phyloP scores from a whole-genome alignment of 2,329 filamentous ascomycete species.

The Trichoderma pleuroti region DNA sequence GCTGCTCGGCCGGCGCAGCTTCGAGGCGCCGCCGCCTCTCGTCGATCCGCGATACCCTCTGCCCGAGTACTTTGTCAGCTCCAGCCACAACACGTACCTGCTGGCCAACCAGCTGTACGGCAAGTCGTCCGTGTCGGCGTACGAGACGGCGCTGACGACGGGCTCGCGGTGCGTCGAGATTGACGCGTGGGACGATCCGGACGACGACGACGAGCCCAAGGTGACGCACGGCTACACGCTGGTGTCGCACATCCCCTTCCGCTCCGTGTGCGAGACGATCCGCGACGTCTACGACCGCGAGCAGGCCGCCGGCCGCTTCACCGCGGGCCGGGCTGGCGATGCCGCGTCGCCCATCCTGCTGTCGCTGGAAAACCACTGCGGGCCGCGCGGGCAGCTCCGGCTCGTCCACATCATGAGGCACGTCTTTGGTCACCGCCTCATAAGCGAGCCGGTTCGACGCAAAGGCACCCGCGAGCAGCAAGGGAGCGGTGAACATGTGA shows the following conservation, averaged over 20 bases:
- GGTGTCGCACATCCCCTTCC: slow-evolving; percentile 63
- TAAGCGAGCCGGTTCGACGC: slow-evolving; percentile 54
- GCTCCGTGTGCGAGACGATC: slow-evolving; percentile 62
- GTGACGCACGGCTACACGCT: slow-evolving; percentile 69
- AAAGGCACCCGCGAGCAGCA: slow-evolving; percentile 55
- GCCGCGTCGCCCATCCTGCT: slow-evolving; percentile 57
- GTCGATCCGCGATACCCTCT: slow-evolving; percentile 58
- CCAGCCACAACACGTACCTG: slow-evolving; percentile 71
- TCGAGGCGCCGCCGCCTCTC: slow-evolving; percentile 52
- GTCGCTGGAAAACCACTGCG: slow-evolving; percentile 67
- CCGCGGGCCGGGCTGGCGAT: slow-evolving; percentile 35
- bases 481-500: slow-evolving; percentile 50
- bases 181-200: slow-evolving; percentile 66
- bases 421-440: slow-evolving; percentile 56
- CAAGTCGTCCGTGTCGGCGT: slow-evolving; percentile 58
- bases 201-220: slow-evolving; percentile 60
- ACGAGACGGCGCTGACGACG: slow-evolving; percentile 58
- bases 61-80: slow-evolving; percentile 69
- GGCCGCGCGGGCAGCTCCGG: slow-evolving; percentile 54
- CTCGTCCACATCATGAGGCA: slow-evolving; percentile 64
- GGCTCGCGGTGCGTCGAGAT: slow-evolving; percentile 71
- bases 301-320: slow-evolving; percentile 33
- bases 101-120: slow-evolving; percentile 68
- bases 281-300: slow-evolving; percentile 60
- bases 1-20: slow-evolving; percentile 55